Base-by-base conservation (phyloP, 495 filamentous ascomycete genomes). In the Aspergillus carlsbadensis region DNA sequence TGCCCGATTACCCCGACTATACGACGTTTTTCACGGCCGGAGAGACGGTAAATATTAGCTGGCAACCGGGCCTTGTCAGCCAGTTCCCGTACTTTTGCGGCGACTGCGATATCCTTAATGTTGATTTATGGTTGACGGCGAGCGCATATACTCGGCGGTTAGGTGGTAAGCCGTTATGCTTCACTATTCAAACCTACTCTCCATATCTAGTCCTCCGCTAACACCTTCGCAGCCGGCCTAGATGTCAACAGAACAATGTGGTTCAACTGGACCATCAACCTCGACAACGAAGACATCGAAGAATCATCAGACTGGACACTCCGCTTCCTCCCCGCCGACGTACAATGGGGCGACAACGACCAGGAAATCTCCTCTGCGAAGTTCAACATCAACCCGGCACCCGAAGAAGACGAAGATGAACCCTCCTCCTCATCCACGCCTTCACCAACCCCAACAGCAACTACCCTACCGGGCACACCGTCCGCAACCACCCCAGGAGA, bases 71-170 rank as follows among this genome's bases (percentile, higher is more conserved):
- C 0, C 36, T 56, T 17, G 10, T 48, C 10, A 15, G 5, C 8
- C 24, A 49, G 15, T 49, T 49, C 7, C 24, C 17, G 17, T 22
- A 1, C 18, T 56, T 34, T 35, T 56, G 54, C 36, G 24, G 18
- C 15, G 24, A 34, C 22, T 56, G 54, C 37, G 18, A 56, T 34
- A 29, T 29, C 35, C 20, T 35, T 2, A 34, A 49, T 35, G 54
- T 56, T 15, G 54, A 56, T 22, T n/a, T 56, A n/a, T 56, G 54
- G 54, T 15, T 56, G 5, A 49, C 54, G 14, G 40, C 44, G 4
- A 56, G 24, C 18, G 18, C 13, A 33, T 56, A 42, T n/a, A 36
- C 26, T 49, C 46, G 44, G 7, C 48, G 36, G 36, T 35, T 56
- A 31, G 21, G 34, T 33, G 14, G 54, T 56, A 13, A 5, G 52